Evolutionary conservation across 164 flowering plant genomes (phyloP).

Genomic region (Nymphaea colorata): DNA sequence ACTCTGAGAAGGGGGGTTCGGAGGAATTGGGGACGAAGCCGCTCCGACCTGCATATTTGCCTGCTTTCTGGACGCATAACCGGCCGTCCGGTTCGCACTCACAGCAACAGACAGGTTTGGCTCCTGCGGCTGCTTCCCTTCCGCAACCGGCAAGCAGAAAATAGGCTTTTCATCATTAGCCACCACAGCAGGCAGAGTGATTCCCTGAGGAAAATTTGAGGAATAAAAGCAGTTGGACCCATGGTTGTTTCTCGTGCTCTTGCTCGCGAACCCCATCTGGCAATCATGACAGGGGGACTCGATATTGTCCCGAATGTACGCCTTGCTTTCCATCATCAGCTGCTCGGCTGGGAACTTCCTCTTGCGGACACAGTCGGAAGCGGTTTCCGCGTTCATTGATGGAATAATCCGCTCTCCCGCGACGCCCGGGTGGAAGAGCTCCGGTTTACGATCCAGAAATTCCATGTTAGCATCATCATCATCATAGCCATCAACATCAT

Average conservation of each 20-base stretch:
- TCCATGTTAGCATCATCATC: slow-evolving; percentile 22
- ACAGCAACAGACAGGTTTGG: not conserved
- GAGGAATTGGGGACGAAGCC: slow-evolving; percentile 6
- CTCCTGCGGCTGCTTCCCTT: slow-evolving; percentile 18
- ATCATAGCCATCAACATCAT: slow-evolving; percentile 36
- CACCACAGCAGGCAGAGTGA: slow-evolving; percentile 13
- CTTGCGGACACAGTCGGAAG: slow-evolving; percentile 20
- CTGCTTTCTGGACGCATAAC: not conserved
- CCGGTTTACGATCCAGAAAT: slow-evolving; percentile 25
- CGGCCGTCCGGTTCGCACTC: not conserved
- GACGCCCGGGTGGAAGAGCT: slow-evolving; percentile 17
- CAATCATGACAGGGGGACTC: slow-evolving; percentile 35
- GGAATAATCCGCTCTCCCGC: slow-evolving; percentile 10
- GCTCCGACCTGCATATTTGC: not conserved
- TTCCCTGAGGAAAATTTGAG: slow-evolving; percentile 6
- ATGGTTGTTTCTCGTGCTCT: slow-evolving; percentile 42
- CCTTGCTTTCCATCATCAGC: slow-evolving; percentile 22
- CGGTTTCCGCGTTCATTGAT: slow-evolving; percentile 25
- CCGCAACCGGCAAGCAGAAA: slow-evolving; percentile 23
- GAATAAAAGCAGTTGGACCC: slow-evolving; percentile 35
- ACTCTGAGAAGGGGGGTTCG: slow-evolving; percentile 7
- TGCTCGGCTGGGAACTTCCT: slow-evolving; percentile 31
- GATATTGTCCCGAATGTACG: slow-evolving; percentile 30
- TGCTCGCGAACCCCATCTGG: slow-evolving; percentile 37
- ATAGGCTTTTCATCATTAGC: slow-evolving; percentile 18